Evolutionary conservation across 257 asterid genomes (phyloP).

Genomic region (Prunella vulgaris): DNA sequence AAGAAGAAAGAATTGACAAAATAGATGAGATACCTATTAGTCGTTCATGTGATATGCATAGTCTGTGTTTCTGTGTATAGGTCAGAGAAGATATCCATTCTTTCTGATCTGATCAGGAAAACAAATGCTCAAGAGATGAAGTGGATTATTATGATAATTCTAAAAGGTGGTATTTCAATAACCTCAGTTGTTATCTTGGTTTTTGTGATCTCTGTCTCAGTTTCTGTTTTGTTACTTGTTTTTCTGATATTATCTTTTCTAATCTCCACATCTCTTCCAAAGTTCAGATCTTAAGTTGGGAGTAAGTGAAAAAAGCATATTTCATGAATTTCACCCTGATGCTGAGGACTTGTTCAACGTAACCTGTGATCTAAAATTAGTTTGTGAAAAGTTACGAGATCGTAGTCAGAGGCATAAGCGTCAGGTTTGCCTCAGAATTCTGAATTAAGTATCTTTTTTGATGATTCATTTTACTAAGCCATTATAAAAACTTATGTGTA

Average conservation of each 20-base stretch:
- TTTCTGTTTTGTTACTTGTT: background rate
- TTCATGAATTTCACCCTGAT: conserved; percentile 97
- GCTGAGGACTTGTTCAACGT: conserved; percentile 98
- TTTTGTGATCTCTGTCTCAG: background rate
- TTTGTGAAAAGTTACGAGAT: conserved; percentile 80
- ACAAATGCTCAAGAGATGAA: conserved; percentile 97
- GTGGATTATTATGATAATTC: conserved; percentile 97
- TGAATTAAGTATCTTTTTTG: conserved; percentile 6
- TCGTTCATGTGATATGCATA: conserved; percentile 10
- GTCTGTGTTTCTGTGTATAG: conserved; percentile 40
- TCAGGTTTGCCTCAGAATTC: conserved; percentile 52
- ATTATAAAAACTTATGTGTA: background rate
- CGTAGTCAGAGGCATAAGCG: conserved; percentile 88
- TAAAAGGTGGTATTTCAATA: conserved; percentile 55
- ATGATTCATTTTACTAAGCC: conserved; percentile 1
- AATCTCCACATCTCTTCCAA: conserved; percentile 9
- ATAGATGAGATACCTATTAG: background rate
- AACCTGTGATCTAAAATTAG: conserved; percentile 89
- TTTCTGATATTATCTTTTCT: conserved; percentile 2
- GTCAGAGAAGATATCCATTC: conserved; percentile 63
- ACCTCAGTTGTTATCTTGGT: conserved; percentile 1
- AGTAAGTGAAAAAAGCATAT: conserved; percentile 84
- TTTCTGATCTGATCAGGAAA: conserved; percentile 72
- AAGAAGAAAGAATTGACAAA: background rate
- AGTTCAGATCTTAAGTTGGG: conserved; percentile 89